phyloP scores from a whole-genome alignment of 2,329 filamentous ascomycete genomes.

The Pseudopithomyces maydicus region DNA sequence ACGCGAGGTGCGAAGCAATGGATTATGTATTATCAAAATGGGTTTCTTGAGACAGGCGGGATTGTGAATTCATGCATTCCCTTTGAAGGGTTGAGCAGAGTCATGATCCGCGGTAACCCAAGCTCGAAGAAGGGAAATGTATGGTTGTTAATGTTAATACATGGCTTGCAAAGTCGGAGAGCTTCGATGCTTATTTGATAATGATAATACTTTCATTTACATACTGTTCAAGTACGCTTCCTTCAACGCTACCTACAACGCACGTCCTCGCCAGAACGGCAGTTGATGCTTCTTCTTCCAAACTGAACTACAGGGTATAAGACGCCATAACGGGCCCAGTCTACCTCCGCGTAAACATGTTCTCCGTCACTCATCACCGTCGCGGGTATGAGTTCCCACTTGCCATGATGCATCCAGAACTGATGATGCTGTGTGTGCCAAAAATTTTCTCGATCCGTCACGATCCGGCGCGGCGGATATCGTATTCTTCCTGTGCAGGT shows the following conservation, averaged over 20 bases:
- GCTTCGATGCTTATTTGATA: background rate
- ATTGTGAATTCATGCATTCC: background rate
- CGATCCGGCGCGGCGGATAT: constrained; percentile 19
- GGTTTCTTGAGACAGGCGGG: background rate
- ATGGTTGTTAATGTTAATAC: background rate
- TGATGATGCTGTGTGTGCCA: constrained; percentile 20
- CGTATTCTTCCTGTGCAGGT: constrained; percentile 12
- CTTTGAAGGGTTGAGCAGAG: background rate
- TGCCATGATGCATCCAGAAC: constrained; percentile 14
- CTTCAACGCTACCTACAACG: background rate
- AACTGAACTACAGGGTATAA: constrained; percentile 8
- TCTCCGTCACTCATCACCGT: constrained; percentile 8
- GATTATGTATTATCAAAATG: background rate
- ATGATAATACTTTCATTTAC: background rate
- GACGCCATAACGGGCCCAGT: constrained; percentile 10
- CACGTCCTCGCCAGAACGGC: background rate
- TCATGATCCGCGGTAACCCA: background rate
- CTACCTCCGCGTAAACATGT: constrained; percentile 4
- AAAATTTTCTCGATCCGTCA: constrained; percentile 13
- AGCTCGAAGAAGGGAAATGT: background rate
- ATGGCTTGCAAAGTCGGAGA: background rate
- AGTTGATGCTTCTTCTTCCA: background rate
- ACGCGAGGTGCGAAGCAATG: background rate
- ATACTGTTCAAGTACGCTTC: background rate
- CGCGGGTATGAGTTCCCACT: background rate